Evolutionary conservation across 441 rosid species (phyloP), one percentile per base, ranked within the genome.

Genomic region (Bruguiera hainesii): DNA sequence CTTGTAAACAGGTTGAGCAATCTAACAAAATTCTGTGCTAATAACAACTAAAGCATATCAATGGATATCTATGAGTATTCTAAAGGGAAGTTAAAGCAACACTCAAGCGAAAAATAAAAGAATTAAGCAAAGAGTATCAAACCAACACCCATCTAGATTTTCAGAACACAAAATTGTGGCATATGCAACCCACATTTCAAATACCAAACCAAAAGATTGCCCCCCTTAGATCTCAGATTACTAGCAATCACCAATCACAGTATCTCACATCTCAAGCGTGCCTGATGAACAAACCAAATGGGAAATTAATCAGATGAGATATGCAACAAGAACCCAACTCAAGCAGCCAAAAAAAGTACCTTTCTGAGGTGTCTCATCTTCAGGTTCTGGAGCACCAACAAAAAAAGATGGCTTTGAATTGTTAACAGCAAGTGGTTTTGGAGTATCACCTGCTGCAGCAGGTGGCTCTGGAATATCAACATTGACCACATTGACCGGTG

Each of bases 301-400:
- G 37, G 9, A 7, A 33, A 65, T 25, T 48, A 61, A 64, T 6
- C n/a, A 13, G 30, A 16, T 28, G 39, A n/a, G 19, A 28, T 33
- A 26, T 37, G 28, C 42, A 37, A 15, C 64, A 6, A 60, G 9
- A 75, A 61, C 33, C 71, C 68, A 78, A 62, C 49, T 25, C 52
- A 67, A 66, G 28, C 26, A 60, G 53, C 56, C 25, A 57, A 42
- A 0, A 42, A 8, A 23, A 59, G 79, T 80, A 89, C 96, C 96
- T 53, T 70, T 59, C 7, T 73, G 74, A 72, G 85, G 81, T 9
- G 70, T 64, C 63, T 79, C 87, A 78, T 81, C 89, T 65, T 85
- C 87, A 67, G 82, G 73, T 7, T 79, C 83, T 26, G 85, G 73
- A 21, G 73, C 79, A 30, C 61, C 68, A 67, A 56, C 50, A 21